Evolutionary conservation across 1,139 yeast genomes (phyloP), one percentile per base, ranked within the genome.

Genomic region (Arxiozyma slooffiae): DNA sequence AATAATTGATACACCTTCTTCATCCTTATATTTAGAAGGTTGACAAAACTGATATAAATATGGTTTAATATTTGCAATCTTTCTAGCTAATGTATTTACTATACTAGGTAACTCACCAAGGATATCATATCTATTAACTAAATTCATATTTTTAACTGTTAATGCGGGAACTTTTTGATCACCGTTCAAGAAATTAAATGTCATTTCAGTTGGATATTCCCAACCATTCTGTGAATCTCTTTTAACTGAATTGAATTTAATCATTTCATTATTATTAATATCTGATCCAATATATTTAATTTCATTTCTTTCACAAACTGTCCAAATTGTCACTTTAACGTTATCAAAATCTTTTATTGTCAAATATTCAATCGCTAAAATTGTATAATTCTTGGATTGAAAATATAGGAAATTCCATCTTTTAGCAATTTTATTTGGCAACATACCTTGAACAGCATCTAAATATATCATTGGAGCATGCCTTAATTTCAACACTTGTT

Each of bases 341-440:
- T 72, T 75, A 52, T 84, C 90, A 64, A 87, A 87, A 14, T 89
- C 79, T 39, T 69, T 76, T 4, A 95, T 94, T 9, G 96, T 88
- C 48, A 88, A 82, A 71, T 84, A 88, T 67, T 88, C 95, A 95
- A 88, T 87, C 59, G 82, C 80, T 20, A 86, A 77, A 1, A 84
- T 86, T 21, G 87, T 74, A 60, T 74, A 73, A 48, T 77, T 72
- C 37, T 76, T 76, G 41, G 89, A 81, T 66, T 85, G 92, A 74
- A 84, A 87, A 69, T 85, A 82, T 59, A 85, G 70, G 67, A 87
- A 88, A 71, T 88, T 88, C 96, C 96, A 88, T 23, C 83, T 70
- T 55, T 86, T 81, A 49, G 96, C 96, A 18, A 95, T 95, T 67
- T 87, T 96, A 69, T 86, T 95, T 17, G 96, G 96, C 68, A 85